Evolutionary conservation across 345 rosid species (phyloP), one percentile per base, ranked within the genome.

Genomic region (Trapa bicornis): DNA sequence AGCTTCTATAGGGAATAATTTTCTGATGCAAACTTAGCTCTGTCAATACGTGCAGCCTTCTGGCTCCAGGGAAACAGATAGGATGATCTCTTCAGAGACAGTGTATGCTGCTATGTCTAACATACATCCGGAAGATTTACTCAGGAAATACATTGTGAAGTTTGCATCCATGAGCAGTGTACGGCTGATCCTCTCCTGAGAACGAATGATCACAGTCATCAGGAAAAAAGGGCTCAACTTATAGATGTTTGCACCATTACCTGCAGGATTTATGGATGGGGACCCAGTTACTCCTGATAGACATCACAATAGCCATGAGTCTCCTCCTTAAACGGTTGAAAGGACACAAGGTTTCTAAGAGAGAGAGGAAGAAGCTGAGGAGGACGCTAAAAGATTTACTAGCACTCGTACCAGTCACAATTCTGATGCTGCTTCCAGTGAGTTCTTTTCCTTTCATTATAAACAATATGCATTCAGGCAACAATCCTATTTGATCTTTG

Each of bases 371-470:
- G 74, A 85, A 76, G 75, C 42, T 85, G 22, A 72, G 77, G 72
- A 76, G 80, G 72, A 82, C 85, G 5, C 35, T 85, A 16, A 77
- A 63, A 66, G 89, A 85, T 77, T 65, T 85, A 2, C 85, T 6
- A 39, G 61, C 80, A 8, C 84, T 87, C 47, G 62, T 85, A 61
- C 93, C 93, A 0, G 67, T 85, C 58, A 78, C 86, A 43, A 77
- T 87, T 57, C 75, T 87, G 64, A 85, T 87, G 89, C 75, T 85
- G 64, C 72, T 87, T 70, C 89, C 93, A 48, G 93, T 85, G 80
- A 77, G 86, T 60, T 35, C 33, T 45, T 37, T 15, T 61, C 17
- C 32, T 39, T 39, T 47, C 58, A 17, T 52, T 67, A 37, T 67
- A 15, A 52, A 5, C 29, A 16, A 17, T 67, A 33, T 22, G 33